phyloP scores from a whole-genome alignment of 2,329 filamentous ascomycete species.

The Colletotrichum noveboracense region DNA sequence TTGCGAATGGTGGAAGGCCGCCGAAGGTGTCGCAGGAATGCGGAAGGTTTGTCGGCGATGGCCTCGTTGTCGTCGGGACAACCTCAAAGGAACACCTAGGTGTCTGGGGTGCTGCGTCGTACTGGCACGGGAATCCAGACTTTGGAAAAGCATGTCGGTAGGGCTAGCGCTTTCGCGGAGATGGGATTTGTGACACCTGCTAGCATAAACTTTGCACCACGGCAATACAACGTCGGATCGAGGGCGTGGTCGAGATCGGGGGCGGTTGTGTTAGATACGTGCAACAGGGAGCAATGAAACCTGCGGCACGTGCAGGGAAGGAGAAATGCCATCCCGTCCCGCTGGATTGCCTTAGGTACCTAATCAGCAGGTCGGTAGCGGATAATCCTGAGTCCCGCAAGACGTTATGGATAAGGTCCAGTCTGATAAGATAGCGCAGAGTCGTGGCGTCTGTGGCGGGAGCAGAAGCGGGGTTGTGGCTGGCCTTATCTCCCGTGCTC shows the following conservation, averaged over 20 bases:
- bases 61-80: neutral
- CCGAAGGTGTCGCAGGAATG: neutral
- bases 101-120: neutral
- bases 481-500: neutral
- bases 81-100: neutral
- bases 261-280: neutral
- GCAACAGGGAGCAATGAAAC: neutral
- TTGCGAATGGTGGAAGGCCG: neutral
- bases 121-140: neutral
- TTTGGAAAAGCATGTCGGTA: neutral
- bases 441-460: neutral
- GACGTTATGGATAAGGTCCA: neutral
- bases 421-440: neutral
- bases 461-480: neutral
- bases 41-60: neutral
- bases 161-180: neutral
- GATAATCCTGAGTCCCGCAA: accelerated
- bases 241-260: neutral
- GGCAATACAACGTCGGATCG: slow-evolving; percentile 11
- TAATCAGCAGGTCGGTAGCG: accelerated
- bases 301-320: neutral
- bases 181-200: slow-evolving; percentile 1
- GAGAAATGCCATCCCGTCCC: neutral
- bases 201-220: neutral
- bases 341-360: accelerated